Evolutionary conservation across 768 basidiomycete genomes (phyloP), one percentile per base, ranked within the genome.

Genomic region (Trametopsis cervina): DNA sequence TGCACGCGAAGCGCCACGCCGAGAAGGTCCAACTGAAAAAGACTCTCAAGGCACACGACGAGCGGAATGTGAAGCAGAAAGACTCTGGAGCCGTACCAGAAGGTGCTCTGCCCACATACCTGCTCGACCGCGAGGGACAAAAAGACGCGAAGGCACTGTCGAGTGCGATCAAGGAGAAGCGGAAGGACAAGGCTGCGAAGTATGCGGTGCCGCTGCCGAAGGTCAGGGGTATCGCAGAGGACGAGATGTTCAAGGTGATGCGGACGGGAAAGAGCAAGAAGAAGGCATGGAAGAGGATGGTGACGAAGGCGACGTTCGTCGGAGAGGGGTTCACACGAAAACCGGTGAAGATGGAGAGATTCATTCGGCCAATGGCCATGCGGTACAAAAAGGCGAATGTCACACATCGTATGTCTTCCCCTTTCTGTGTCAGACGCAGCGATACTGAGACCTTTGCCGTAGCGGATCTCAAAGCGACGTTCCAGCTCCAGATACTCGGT

Each of bases 211-310:
- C 96, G 4, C 64, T 99, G 52, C 96, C 96, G 42, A 95, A 92
- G 69, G 96, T 99, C 44, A 74, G 95, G 50, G 96, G 96, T 17
- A 97, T 99, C 57, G 94, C 95, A 13, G 96, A 99, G 66, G 96
- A 98, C 60, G 96, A 99, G 75, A 96, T 93, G 88, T 99, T 99
- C 77, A 97, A 94, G 74, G 96, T 99, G 24, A 73, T 99, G 76
- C 90, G 92, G 74, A 93, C 95, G 1, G 96, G 96, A 47, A 97
- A 97, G 73, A 87, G 78, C 63, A 96, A 92, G 70, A 83, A 79
- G 61, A 99, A 98, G 69, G 78, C 88, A 15, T 99, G 96, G 96
- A 99, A 99, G 72, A 81, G 93, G 56, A 97, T 98, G 93, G 89
- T 99, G 52, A 96, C 92, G 47, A 99, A 99, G 69, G 96, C 96